These are phyloP conservation scores for Mortierella sp. DNA, from an alignment of 371 early-diverging fungal genomes.

Conservation along the genomic window DNA sequence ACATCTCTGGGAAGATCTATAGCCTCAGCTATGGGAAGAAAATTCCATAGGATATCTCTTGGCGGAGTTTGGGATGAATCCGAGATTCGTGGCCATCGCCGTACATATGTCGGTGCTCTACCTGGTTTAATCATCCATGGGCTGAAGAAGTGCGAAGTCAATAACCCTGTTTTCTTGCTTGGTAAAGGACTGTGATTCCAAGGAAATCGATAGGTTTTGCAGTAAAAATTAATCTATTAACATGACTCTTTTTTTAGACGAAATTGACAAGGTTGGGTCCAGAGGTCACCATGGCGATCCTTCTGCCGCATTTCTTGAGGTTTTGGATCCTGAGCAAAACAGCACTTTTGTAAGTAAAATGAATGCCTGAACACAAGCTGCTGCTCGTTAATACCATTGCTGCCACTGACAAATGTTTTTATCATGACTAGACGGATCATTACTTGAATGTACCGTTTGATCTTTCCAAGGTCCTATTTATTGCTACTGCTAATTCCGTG, in stretches of 20 bases:
- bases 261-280: slow-evolving; percentile 21
- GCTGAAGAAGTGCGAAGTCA: slow-evolving; percentile 76
- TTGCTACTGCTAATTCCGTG: slow-evolving; percentile 89
- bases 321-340: slow-evolving; percentile 93
- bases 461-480: slow-evolving; percentile 84
- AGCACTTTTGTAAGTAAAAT: slow-evolving; percentile 63
- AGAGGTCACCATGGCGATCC: slow-evolving; percentile 74
- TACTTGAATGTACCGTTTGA: slow-evolving; percentile 89
- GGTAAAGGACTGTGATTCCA: too few species aligned
- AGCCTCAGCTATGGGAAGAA: slow-evolving; percentile 81
- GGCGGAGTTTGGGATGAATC: slow-evolving; percentile 93
- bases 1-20: slow-evolving; percentile 87
- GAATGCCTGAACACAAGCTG: not conserved
- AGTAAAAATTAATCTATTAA: too few species aligned
- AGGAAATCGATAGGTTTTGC: too few species aligned
- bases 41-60: slow-evolving; percentile 86
- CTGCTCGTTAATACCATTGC: not conserved
- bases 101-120: slow-evolving; percentile 92
- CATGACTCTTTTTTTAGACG: slow-evolving; percentile 5
- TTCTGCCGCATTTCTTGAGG: slow-evolving; percentile 86
- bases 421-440: slow-evolving; percentile 74
- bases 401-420: too few species aligned
- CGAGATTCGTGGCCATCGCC: slow-evolving; percentile 91
- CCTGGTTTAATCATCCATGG: slow-evolving; percentile 90
- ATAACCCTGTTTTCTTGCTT: slow-evolving; percentile 84